phyloP scores from a whole-genome alignment of 2,329 filamentous ascomycete genomes.

The Escovopsis sp. region DNA sequence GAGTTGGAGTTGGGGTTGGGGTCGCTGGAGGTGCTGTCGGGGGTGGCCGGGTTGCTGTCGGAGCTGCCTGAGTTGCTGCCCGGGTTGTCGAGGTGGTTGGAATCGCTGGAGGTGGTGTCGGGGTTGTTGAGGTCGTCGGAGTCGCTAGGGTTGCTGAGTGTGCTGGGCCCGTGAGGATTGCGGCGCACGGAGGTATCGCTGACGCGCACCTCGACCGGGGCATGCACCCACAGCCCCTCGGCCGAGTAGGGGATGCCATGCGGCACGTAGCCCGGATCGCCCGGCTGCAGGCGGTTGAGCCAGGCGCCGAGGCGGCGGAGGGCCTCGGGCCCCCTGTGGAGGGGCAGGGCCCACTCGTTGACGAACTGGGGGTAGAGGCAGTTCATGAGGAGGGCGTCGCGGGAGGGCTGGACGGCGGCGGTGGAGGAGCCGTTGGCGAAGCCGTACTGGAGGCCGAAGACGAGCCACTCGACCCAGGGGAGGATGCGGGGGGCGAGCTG shows the following conservation, averaged over 20 bases:
- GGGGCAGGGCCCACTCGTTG: conserved; percentile 91
- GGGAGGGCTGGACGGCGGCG: conserved; percentile 64
- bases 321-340: conserved; percentile 75
- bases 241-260: conserved; percentile 67
- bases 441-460: conserved; percentile 95
- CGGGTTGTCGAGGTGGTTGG: too few species aligned
- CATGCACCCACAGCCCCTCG: conserved; percentile 69
- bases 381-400: conserved; percentile 80
- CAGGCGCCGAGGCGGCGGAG: conserved; percentile 70
- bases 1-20: too few species aligned
- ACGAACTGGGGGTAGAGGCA: conserved; percentile 97
- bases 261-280: conserved; percentile 46
- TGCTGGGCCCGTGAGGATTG: too few species aligned
- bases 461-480: conserved; percentile 87
- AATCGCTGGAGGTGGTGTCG: too few species aligned
- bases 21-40: too few species aligned
- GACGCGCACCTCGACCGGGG: conserved; percentile 83
- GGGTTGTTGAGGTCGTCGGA: too few species aligned
- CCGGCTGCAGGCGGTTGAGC: conserved; percentile 50
- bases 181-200: conserved; percentile 45
- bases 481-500: conserved; percentile 66
- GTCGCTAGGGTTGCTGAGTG: too few species aligned
- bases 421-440: conserved; percentile 56
- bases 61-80: too few species aligned
- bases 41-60: too few species aligned